phyloP scores from a whole-genome alignment of 2,329 filamentous ascomycete genomes.

The Talaromyces verruculosus region DNA sequence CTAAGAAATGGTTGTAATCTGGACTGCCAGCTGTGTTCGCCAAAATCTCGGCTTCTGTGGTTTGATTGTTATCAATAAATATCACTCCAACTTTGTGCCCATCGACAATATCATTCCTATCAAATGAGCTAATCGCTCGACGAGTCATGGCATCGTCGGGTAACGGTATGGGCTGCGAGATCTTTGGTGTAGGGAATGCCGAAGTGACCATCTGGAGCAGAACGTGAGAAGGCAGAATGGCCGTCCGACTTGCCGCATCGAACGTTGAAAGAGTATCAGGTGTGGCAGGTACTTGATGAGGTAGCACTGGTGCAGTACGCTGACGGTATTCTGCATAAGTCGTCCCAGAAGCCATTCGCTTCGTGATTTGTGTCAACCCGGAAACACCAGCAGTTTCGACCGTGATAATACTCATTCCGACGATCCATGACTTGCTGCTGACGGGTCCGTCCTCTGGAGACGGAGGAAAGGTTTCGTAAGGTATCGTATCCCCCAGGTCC shows the following conservation, averaged over 20 bases:
- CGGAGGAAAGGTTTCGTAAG: constrained; percentile 44
- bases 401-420: constrained; percentile 54
- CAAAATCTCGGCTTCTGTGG: constrained; percentile 77
- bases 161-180: constrained; percentile 70
- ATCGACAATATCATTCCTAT: constrained; percentile 85
- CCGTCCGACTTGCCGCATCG: constrained; percentile 40
- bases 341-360: constrained; percentile 53
- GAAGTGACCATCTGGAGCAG: constrained; percentile 47
- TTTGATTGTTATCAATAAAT: constrained; percentile 87
- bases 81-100: constrained; percentile 94
- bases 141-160: constrained; percentile 70
- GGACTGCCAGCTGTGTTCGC: constrained; percentile 81
- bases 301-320: constrained; percentile 45
- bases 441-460: constrained; percentile 44
- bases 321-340: constrained; percentile 52
- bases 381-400: constrained; percentile 50
- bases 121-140: constrained; percentile 77
- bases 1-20: constrained; percentile 84
- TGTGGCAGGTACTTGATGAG: constrained; percentile 46
- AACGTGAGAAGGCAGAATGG: constrained; percentile 49
- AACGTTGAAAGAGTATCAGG: constrained; percentile 42
- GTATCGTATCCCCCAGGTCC: constrained; percentile 69
- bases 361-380: constrained; percentile 51
- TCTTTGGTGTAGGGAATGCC: constrained; percentile 46
- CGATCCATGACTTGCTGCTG: constrained; percentile 50